phyloP scores from a whole-genome alignment of 2,329 filamentous ascomycete species.

The Fusarium paranaense region DNA sequence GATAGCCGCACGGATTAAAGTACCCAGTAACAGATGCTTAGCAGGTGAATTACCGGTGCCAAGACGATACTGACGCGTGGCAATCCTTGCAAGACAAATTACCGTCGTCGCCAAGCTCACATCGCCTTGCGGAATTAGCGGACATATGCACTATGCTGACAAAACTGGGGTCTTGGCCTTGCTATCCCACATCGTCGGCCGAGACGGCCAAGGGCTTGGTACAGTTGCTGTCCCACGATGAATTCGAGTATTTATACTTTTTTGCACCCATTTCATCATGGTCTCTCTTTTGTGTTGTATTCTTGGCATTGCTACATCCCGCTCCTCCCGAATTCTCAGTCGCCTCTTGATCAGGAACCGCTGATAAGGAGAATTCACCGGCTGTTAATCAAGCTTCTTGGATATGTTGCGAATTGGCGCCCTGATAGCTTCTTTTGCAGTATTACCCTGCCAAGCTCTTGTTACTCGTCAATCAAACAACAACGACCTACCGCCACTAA shows the following conservation, averaged over 20 bases:
- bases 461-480: slow-evolving; percentile 16
- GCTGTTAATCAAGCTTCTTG: neutral
- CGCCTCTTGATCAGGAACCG: neutral
- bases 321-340: neutral
- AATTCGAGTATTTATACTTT: neutral
- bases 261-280: neutral
- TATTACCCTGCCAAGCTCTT: neutral
- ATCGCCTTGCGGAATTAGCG: neutral
- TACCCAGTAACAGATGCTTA: neutral
- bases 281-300: neutral
- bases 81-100: neutral
- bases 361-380: neutral
- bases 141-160: neutral
- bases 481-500: slow-evolving; percentile 22
- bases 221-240: neutral
- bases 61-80: neutral
- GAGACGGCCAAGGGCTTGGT: neutral
- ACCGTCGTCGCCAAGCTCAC: neutral
- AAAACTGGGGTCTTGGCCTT: neutral
- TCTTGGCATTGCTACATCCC: neutral
- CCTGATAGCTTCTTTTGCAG: slow-evolving; percentile 7
- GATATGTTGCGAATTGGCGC: slow-evolving; percentile 20
- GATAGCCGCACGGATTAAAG: neutral
- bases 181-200: neutral
- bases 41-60: neutral